Conservation (phyloP, 2,329 filamentous ascomycete species). For the Myriosclerotinia scirpicola region DNA sequence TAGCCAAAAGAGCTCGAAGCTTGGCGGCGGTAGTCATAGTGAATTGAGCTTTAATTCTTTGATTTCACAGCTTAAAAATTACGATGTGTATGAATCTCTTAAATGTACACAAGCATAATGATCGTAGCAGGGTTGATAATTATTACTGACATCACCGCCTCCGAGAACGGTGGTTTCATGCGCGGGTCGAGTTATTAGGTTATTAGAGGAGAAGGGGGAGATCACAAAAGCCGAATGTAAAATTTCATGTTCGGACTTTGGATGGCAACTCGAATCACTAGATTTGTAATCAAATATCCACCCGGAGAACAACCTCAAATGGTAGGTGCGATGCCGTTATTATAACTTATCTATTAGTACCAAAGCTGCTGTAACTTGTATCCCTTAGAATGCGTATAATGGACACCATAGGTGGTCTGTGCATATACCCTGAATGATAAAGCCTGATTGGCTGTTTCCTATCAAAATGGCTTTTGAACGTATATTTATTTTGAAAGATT, state of each 20-base stretch:
- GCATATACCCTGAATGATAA: too few relatives aligned
- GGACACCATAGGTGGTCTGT: too few relatives aligned
- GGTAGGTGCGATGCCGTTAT: not conserved
- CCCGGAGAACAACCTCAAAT: not conserved
- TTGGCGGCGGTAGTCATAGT: constrained; percentile 16
- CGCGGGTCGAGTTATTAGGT: not conserved
- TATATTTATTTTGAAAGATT: too few relatives aligned
- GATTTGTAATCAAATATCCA: constrained; percentile 2
- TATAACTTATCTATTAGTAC: not conserved
- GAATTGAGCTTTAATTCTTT: not conserved
- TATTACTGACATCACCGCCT: not conserved
- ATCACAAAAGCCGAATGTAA: constrained; percentile 2
- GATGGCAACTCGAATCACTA: not conserved
- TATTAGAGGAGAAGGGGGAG: not conserved
- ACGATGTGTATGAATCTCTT: not conserved
- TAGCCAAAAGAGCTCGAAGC: constrained; percentile 24
- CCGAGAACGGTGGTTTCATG: constrained; percentile 4
- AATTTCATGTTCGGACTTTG: not conserved
- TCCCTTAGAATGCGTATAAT: too few relatives aligned
- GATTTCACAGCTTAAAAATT: not conserved
- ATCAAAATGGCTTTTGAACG: too few relatives aligned
- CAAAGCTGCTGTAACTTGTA: constrained; percentile 7
- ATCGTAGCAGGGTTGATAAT: not conserved
- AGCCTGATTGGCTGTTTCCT: too few relatives aligned
- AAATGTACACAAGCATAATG: not conserved